phyloP scores from a whole-genome alignment of 495 filamentous ascomycete genomes.

The Zalerion maritima region DNA sequence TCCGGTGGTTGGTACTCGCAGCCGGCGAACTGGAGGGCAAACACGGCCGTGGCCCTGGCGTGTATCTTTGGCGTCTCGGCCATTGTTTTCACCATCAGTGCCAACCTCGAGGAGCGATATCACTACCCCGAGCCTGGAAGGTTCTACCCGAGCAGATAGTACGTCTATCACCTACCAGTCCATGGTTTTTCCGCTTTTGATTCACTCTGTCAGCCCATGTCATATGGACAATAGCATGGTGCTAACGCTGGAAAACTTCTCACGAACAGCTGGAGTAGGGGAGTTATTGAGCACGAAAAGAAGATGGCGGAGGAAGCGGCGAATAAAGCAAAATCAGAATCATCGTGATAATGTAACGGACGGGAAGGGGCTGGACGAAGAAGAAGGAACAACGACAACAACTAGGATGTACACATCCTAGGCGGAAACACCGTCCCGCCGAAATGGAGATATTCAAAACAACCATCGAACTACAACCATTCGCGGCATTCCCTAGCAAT shows the following conservation, averaged over 20 bases:
- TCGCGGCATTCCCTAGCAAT: too few species aligned
- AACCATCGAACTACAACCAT: too few species aligned
- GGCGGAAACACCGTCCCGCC: too few species aligned
- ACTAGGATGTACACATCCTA: too few species aligned
- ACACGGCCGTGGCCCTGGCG: conserved; percentile 70
- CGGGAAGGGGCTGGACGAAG: too few species aligned
- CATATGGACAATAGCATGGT: conserved; percentile 4
- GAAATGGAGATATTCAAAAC: too few species aligned
- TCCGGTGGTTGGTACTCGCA: conserved; percentile 94
- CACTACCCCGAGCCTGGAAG: conserved; percentile 75
- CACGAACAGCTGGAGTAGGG: conserved; percentile 72
- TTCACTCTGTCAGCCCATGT: too few species aligned
- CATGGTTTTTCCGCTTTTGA: background rate
- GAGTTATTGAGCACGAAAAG: conserved; percentile 64
- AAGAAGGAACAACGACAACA: too few species aligned
- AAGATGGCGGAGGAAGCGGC: conserved; percentile 35
- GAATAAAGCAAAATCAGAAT: too few species aligned
- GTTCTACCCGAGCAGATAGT: conserved; percentile 96
- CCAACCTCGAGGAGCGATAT: conserved; percentile 61
- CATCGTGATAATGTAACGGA: too few species aligned
- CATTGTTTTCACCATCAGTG: conserved; percentile 64
- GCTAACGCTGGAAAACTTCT: background rate
- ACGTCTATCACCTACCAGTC: conserved; percentile 33
- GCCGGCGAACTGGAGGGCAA: conserved; percentile 84
- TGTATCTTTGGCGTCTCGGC: conserved; percentile 63